Base-by-base conservation (phyloP, 208 protist species). In the Crithidia expoeki region DNA sequence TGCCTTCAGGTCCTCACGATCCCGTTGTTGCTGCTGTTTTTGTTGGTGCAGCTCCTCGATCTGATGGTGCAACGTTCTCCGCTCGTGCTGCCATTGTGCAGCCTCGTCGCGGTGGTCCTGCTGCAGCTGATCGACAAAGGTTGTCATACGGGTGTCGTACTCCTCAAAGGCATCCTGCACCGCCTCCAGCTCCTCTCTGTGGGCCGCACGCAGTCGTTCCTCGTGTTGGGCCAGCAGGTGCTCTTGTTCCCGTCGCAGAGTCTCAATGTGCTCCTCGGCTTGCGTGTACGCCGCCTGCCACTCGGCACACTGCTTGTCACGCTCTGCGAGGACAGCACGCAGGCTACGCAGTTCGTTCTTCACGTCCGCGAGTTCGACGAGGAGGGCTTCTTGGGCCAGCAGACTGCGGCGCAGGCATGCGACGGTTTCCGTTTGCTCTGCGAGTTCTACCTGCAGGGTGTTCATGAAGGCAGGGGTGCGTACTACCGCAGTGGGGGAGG, bases 131-230 rank as follows among this genome's bases (percentile, higher is more conserved):
- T 79, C 78, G 14, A 86, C 63, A 51, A 83, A 84, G 10, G 56
- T 44, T 0, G 72, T 76, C 74, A 89, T 84, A 33, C 79, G 61
- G 4, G 47, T 42, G 58, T 86, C 80, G 62, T 89, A 89, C 34
- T 76, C 67, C 25, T 80, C 74, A 56, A 89, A 89, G 17, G 84
- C 84, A 14, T 63, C 72, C 42, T 76, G 76, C 17, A 89, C 52
- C 14, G 60, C 77, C 21, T 70, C 62, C 51, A 89, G 58, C 46
- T 89, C 84, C 16, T 58, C 70, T 0, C 53, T 56, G 56, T 89
- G 79, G 11, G 66, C 38, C 19, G 62, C 63, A 17, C 74, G 76
- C n/a, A 85, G 70, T 49, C 75, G 51, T 17, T 77, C 73, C 46
- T 81, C 74, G 11, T 72, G 74, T 7, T 64, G 47, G 1, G 49